Evolutionary conservation across 2,329 filamentous ascomycete genomes (phyloP), one percentile per base, ranked within the genome.

Genomic region (Cercospora zeina): DNA sequence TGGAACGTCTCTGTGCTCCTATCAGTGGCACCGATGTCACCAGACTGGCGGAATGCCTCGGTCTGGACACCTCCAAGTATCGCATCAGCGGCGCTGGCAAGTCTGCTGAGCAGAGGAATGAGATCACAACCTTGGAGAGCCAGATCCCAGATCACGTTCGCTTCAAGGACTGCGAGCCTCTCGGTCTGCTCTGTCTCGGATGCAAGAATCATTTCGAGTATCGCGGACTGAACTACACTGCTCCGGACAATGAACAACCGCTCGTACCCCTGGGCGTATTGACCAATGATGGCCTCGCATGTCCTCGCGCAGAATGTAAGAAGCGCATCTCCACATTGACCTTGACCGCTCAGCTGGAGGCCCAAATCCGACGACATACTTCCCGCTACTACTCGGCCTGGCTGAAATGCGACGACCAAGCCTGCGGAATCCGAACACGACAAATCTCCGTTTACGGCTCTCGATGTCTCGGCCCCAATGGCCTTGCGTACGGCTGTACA

Each of bases 1-100:
- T 99, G 27, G 95, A 99, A 79, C 91, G 95, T 83, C 87, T 99
- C 21, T 99, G 95, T 75, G 95, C 93, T 64, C 96, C 96, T 63
- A 97, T 99, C 71, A 86, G 86, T 13, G 95, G 95, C 62, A 99
- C 95, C 1, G 96, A 96, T 66, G 89, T 93, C 7, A 86, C 91
- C 1, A 88, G 93, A 67, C 84, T 99, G 9, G 95, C 95, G 1
- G 93, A 97, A 74, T 96, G 95, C 74, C 85, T 99, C 13, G 95
- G 95, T 2, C 87, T 99, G 27, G 95, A 99, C 75, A 87, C 91
- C 27, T 86, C 86, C 69, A 95, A 95, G 70, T 99, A 97, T 75
- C 86, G 88, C 67, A 87, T 89, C 76, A 86, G 83, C 37, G 81
- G 83, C 30, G 81, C 80, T 13, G 78, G 77, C 45, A 79, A 77